Conservation (phyloP, 2,329 filamentous ascomycete species). For the Trichoderma lentiforme region DNA sequence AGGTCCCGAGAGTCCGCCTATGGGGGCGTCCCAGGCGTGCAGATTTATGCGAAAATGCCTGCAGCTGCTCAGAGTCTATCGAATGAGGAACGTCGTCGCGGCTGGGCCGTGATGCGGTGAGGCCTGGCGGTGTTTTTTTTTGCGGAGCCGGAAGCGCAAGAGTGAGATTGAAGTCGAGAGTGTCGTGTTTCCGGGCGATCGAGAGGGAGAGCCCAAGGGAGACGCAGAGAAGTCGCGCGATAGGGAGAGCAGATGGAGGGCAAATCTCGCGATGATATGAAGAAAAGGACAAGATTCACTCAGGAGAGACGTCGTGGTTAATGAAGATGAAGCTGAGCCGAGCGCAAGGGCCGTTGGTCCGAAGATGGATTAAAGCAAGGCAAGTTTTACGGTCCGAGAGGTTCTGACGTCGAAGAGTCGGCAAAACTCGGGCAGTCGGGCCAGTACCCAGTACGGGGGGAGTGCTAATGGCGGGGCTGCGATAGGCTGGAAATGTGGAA, state of each 20-base stretch:
- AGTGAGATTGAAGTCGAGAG: not conserved
- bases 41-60: slow-evolving; percentile 6
- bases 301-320: not conserved
- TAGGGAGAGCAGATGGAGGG: not conserved
- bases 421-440: slow-evolving; percentile 17
- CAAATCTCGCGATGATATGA: not conserved
- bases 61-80: not conserved
- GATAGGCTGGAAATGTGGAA: slow-evolving; percentile 27
- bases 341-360: slow-evolving; percentile 6
- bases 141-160: not conserved
- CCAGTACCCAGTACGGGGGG: not conserved
- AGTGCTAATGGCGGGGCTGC: slow-evolving; percentile 34
- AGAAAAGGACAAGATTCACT: not conserved
- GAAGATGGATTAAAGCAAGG: not conserved
- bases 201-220: not conserved
- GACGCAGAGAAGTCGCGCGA: not conserved
- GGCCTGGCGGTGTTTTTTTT: not conserved
- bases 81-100: slow-evolving; percentile 4
- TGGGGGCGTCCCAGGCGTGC: not conserved
- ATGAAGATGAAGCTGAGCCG: not conserved
- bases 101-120: slow-evolving; percentile 16
- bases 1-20: not conserved
- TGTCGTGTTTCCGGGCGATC: not conserved
- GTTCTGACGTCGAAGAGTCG: slow-evolving; percentile 19
- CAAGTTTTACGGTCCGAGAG: not conserved